Evolutionary conservation across 768 basidiomycete genomes (phyloP), one percentile per base, ranked within the genome.

Genomic region (Auricularia sp.): DNA sequence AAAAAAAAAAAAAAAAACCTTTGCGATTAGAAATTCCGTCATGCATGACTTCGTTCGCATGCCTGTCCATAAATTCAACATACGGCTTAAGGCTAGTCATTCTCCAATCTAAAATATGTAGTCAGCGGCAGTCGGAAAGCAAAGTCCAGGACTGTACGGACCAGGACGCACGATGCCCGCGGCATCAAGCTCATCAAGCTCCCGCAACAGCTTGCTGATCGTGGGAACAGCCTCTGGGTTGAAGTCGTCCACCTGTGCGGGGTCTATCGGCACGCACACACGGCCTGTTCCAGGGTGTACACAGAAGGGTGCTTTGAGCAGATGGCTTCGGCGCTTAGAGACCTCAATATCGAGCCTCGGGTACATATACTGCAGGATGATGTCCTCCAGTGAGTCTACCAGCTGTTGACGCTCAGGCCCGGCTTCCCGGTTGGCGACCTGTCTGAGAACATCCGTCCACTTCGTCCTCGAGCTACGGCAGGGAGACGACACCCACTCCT

Each of bases 221-320:
- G 93, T 98, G 0, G 97, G 97, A 3, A 98, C 96, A 1, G 70
- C 72, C 62, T 82, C 84, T 0, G 95, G 97, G 71, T 96, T 85
- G 71, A 98, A 99, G 1, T 82, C 78, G 63, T 92, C 85, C 36
- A 98, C 83, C 36, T 76, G 73, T 39, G 76, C 76, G 3, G 93
- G 88, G 71, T 96, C 89, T 18, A 98, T 80, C 1, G 96, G 97
- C 2, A 99, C 91, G 72, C 96, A 99, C 7, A 99, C 85, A 36
- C 93, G 85, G 1, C 96, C 97, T 2, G 97, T 99, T 67, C 91
- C 91, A 0, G 97, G 97, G 74, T 99, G 97, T 0, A 98, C 79
- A 72, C 95, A 97, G 75, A 99, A 99, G 0, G 97, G 97, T 21
- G 93, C 89, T 76, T 99, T 99, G 63, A 99, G 83, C 77, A 99